These are phyloP conservation scores for Pseudodiploospora longispora DNA, from an alignment of 2,329 filamentous ascomycete genomes.

Conservation along the genomic window DNA sequence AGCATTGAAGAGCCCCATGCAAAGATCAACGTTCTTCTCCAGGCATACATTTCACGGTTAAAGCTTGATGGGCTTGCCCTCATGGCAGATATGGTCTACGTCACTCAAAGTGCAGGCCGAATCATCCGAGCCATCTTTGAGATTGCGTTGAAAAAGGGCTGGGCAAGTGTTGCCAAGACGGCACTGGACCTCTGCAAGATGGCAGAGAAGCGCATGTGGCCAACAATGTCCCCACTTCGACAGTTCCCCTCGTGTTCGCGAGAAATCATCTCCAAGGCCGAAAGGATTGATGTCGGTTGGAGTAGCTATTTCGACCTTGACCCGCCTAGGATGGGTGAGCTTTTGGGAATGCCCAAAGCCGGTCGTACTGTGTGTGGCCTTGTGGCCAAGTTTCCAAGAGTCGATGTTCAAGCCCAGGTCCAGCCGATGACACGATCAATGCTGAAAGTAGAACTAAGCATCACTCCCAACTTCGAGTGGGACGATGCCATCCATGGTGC, in stretches of 20 bases:
- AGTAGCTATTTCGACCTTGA: constrained; percentile 92
- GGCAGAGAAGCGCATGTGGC: constrained; percentile 99
- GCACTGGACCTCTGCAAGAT: constrained; percentile 96
- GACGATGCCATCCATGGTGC: constrained; percentile 80
- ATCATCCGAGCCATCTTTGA: constrained; percentile 94
- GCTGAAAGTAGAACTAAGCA: constrained; percentile 80
- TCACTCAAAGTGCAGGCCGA: constrained; percentile 94
- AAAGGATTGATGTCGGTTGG: constrained; percentile 93
- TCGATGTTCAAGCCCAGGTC: constrained; percentile 88
- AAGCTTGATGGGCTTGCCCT: constrained; percentile 89
- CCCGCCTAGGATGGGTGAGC: constrained; percentile 90
- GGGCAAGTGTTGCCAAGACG: constrained; percentile 86
- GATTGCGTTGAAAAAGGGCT: constrained; percentile 94
- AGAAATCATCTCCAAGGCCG: constrained; percentile 85
- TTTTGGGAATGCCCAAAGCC: constrained; percentile 82
- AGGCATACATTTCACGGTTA: constrained; percentile 92
- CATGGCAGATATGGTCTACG: constrained; percentile 98
- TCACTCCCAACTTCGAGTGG: constrained; percentile 94
- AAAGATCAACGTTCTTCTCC: constrained; percentile 95
- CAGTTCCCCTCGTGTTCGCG: constrained; percentile 78
- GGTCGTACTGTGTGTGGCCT: constrained; percentile 78
- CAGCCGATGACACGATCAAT: constrained; percentile 93
- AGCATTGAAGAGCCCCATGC: constrained; percentile 93
- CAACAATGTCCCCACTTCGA: constrained; percentile 90
- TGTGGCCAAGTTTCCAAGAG: constrained; percentile 84